phyloP scores from a whole-genome alignment of 2,329 filamentous ascomycete genomes.

The Orbilia javanica region DNA sequence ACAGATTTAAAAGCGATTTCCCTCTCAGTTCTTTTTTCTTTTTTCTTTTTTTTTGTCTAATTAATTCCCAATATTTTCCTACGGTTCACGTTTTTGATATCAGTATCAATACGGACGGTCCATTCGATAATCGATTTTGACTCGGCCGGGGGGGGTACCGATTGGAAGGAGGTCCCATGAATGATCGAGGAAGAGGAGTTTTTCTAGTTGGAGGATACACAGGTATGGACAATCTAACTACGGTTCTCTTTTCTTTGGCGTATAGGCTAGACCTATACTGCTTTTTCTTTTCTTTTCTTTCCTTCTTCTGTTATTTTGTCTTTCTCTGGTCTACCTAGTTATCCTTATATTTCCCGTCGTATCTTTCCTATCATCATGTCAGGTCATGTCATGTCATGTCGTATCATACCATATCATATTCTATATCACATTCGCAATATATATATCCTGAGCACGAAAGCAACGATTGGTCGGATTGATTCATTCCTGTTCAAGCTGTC shows the following conservation, averaged over 20 bases:
- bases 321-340: background rate
- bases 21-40: background rate
- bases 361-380: background rate
- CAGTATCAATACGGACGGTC: background rate
- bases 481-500: background rate
- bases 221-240: constrained; percentile 24
- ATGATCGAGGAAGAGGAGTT: background rate
- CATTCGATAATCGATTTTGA: background rate
- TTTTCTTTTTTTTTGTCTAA: too few relatives aligned
- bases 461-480: constrained; percentile 5
- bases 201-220: constrained; percentile 22
- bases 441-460: constrained; percentile 8
- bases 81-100: background rate
- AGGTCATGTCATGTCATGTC: background rate
- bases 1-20: constrained; percentile 27
- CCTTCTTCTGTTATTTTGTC: background rate
- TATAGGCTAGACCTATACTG: constrained; percentile 21
- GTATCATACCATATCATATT: background rate
- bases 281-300: constrained; percentile 1
- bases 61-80: constrained; percentile 4
- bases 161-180: background rate
- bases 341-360: background rate
- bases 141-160: background rate
- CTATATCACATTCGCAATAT: background rate
- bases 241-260: background rate